Evolutionary conservation across 257 asterid species (phyloP), one percentile per base, ranked within the genome.

Genomic region (Apocynum venetum): DNA sequence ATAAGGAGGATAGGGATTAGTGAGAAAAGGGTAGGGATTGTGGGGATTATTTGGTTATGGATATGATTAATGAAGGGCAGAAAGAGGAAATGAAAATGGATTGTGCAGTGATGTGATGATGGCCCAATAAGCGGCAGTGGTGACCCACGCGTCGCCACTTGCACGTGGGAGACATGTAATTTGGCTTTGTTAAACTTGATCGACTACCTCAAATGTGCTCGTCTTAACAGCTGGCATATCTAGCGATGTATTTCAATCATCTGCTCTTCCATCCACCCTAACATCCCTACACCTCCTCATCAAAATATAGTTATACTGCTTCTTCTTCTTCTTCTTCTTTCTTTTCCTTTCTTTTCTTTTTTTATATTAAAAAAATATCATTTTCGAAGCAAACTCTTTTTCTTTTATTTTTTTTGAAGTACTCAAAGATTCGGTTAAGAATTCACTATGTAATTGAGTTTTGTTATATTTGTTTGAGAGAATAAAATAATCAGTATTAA

Each of bases 171-270:
- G 72, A 79, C 83, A 48, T 76, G 17, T 43, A 14, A 20, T 35
- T 4, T 17, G 60, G 20, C 74, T 49, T 55, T 79, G 44, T 76
- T 59, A 76, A 25, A 74, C 57, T 77, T 71, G 55, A 17, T 8
- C 60, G 76, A 69, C 77, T 76, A 11, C 66, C 83, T 60, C 19
- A 79, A 70, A 38, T 57, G 81, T 77, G 83, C 77, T n/a, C 63
- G 83, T 85, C 89, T 0, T 0, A 2, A 76, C 88, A 88, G 87
- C 92, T 81, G 71, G 78, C 49, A 1, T 10, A 6, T 36, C 47
- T n/a, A 31, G 48, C 36, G 48, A 60, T n/a, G 1, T 8, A 25
- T 25, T 4, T 46, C 44, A 8, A 60, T 75, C 60, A 0, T 57
- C 72, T 75, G 78, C 71, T 44, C 40, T 20, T 7, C 46, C 17